Conservation (phyloP, 345 rosid species). For the Ceriops decandra region DNA sequence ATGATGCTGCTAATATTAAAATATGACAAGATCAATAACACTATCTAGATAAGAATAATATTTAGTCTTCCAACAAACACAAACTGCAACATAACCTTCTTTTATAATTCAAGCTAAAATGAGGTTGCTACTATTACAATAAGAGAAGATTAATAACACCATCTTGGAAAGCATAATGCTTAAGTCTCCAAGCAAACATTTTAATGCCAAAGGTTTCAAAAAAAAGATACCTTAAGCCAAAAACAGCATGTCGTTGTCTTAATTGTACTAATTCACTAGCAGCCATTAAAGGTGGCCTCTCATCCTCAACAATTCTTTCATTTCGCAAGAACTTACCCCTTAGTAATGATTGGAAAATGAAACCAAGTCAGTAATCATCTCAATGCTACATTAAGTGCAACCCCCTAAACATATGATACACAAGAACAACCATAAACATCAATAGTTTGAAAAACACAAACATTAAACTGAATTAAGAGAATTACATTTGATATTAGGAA, state of each 20-base stretch:
- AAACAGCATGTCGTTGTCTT: slow-evolving; percentile 83
- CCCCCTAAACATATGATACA: background rate
- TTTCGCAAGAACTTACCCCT: slow-evolving; percentile 92
- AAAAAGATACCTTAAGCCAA: slow-evolving; percentile 73
- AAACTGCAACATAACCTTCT: no score
- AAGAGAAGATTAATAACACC: background rate
- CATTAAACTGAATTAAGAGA: background rate
- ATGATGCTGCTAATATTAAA: no score
- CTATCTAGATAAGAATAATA: no score
- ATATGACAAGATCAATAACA: no score
- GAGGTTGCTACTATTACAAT: no score
- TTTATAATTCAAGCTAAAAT: no score
- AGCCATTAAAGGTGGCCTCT: slow-evolving; percentile 74
- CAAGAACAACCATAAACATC: background rate
- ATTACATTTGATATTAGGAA: background rate
- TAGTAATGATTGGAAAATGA: slow-evolving; percentile 64
- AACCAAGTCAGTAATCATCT: slow-evolving; percentile 11
- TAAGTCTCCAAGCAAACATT: background rate
- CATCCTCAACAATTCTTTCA: slow-evolving; percentile 73
- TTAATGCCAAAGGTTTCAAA: slow-evolving; percentile 1
- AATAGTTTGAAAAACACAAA: no score
- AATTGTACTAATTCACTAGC: slow-evolving; percentile 83
- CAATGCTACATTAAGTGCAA: background rate
- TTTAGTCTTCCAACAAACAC: no score
- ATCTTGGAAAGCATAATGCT: background rate